Conservation (phyloP, 495 filamentous ascomycete species). For the Recurvomyces mirabilis region DNA sequence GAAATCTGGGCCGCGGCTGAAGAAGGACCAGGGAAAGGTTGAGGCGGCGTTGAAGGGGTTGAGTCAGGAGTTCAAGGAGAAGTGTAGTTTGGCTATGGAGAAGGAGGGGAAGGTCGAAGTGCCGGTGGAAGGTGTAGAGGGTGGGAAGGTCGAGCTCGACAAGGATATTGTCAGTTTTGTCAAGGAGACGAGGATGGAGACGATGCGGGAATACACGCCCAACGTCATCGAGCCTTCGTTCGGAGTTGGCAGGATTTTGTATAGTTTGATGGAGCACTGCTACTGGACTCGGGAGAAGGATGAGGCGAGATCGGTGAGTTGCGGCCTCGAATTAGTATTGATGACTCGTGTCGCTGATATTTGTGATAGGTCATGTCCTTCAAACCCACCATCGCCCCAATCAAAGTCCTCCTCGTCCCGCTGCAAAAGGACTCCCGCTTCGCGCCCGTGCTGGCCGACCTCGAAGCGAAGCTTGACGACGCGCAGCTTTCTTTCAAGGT, state of each 20-base stretch:
- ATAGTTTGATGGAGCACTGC: slow-evolving; percentile 65
- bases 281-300: slow-evolving; percentile 63
- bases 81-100: slow-evolving; percentile 52
- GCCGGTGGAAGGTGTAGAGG: slow-evolving; percentile 51
- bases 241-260: slow-evolving; percentile 70
- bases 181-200: slow-evolving; percentile 55
- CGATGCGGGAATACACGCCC: slow-evolving; percentile 65
- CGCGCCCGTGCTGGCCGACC: slow-evolving; percentile 40
- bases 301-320: slow-evolving; percentile 53
- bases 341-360: neutral
- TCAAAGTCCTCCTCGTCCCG: slow-evolving; percentile 58
- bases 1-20: slow-evolving; percentile 69
- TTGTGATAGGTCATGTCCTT: slow-evolving; percentile 50
- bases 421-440: slow-evolving; percentile 50
- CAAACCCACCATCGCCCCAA: slow-evolving; percentile 53
- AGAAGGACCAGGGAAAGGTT: slow-evolving; percentile 67
- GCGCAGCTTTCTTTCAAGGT: slow-evolving; percentile 52
- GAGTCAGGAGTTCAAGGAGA: slow-evolving; percentile 58
- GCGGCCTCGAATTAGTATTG: neutral
- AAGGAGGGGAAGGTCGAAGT: slow-evolving; percentile 55
- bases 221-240: slow-evolving; percentile 83
- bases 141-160: slow-evolving; percentile 57
- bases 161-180: slow-evolving; percentile 61
- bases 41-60: slow-evolving; percentile 57
- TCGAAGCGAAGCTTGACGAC: slow-evolving; percentile 48